These are phyloP conservation scores for Nidularia pulvinata DNA, from an alignment of 768 basidiomycete species.

Conservation along the genomic window DNA sequence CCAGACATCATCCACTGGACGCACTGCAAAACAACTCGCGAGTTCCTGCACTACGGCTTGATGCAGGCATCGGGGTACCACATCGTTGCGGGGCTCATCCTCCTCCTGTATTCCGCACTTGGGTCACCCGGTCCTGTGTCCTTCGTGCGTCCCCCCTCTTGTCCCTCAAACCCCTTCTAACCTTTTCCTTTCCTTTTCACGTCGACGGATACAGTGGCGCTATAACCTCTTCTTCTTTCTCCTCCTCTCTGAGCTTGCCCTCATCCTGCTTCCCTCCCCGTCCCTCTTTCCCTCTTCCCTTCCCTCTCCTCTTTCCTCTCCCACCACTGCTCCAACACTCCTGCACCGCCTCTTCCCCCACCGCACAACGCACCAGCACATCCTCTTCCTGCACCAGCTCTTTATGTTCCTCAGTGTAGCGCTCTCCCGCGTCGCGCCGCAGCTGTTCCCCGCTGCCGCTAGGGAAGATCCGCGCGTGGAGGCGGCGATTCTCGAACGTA, in stretches of 20 bases:
- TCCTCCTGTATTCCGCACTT: conserved; percentile 65
- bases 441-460: conserved; percentile 45
- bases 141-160: conserved; percentile 49
- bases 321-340: conserved; percentile 6
- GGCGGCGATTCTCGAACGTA: conserved; percentile 40
- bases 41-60: conserved; percentile 70
- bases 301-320: conserved; percentile 5
- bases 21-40: conserved; percentile 60
- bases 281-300: conserved; percentile 39
- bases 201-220: conserved; percentile 59
- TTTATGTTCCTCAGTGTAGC: conserved; percentile 78
- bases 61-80: conserved; percentile 66
- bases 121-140: conserved; percentile 58
- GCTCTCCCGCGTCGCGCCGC: conserved; percentile 68
- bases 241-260: conserved; percentile 61
- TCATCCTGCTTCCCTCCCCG: conserved; percentile 61
- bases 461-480: conserved; percentile 26
- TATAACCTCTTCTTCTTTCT: conserved; percentile 69
- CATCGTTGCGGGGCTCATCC: conserved; percentile 51
- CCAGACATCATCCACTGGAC: conserved; percentile 70
- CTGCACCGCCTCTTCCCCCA: conserved; percentile 51
- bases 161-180: conserved; percentile 4
- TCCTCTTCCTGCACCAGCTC: conserved; percentile 73
- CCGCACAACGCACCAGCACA: conserved; percentile 75
- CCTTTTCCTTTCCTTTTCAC: neutral